Percentiles rank a stretch among this genome's conserved stretches.
phyloP scores from a whole-genome alignment of 78 protist species.

The Paulinella micropora region DNA sequence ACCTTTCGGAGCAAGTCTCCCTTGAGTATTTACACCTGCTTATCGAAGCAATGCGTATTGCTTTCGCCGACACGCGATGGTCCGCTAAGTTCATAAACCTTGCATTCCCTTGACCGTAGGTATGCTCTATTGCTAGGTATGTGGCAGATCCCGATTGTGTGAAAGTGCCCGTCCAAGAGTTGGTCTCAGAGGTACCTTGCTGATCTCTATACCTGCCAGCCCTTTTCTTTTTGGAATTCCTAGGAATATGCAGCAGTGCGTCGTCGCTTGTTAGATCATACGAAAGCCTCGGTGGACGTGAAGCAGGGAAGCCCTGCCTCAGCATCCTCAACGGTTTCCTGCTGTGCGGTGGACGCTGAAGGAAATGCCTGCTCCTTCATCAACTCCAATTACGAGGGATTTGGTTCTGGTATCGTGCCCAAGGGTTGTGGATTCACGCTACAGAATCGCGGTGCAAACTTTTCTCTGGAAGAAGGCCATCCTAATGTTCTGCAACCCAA shows the following conservation, averaged over 20 bases:
- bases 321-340: slow-evolving; percentile 41
- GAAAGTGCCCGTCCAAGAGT: slow-evolving; percentile 23
- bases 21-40: slow-evolving; percentile 35
- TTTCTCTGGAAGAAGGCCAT: slow-evolving; percentile 29
- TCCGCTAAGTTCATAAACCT: neutral
- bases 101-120: too few species aligned
- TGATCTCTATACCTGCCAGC: too few species aligned
- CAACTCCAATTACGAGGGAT: slow-evolving; percentile 16
- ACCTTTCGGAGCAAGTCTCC: slow-evolving; percentile 21
- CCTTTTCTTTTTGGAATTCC: too few species aligned
- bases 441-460: slow-evolving; percentile 50
- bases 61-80: slow-evolving; percentile 51
- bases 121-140: too few species aligned
- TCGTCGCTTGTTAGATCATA: too few species aligned
- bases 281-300: slow-evolving; percentile 1
- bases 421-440: slow-evolving; percentile 61
- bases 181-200: slow-evolving; percentile 46
- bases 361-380: slow-evolving; percentile 6
- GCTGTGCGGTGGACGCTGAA: slow-evolving; percentile 39
- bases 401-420: slow-evolving; percentile 62
- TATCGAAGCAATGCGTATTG: slow-evolving; percentile 52
- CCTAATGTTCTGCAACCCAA: slow-evolving; percentile 45
- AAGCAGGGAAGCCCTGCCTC: slow-evolving; percentile 27
- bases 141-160: slow-evolving; percentile 36
- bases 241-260: neutral